phyloP scores from a whole-genome alignment of 225 moss, liverwort and hornwort genomes.

The Rhytidiadelphus loreus region DNA sequence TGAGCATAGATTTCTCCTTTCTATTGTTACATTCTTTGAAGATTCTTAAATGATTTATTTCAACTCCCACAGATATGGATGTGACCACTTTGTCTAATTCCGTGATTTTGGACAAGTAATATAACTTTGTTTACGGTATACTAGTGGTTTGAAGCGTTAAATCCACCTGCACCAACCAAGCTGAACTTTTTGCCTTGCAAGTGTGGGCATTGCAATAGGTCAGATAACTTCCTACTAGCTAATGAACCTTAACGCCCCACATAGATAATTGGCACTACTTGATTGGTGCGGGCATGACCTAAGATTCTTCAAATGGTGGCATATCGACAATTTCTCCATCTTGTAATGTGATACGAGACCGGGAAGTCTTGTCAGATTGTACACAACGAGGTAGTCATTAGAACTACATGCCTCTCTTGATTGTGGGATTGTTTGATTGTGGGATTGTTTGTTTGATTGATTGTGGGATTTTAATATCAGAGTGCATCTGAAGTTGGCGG shows the following conservation, averaged over 20 bases:
- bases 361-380: neutral
- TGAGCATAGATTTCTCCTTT: neutral
- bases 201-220: neutral
- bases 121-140: neutral
- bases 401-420: neutral
- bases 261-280: neutral
- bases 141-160: neutral
- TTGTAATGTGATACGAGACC: neutral
- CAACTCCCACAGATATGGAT: neutral
- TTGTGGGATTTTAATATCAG: slow-evolving; percentile 25
- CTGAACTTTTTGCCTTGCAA: neutral
- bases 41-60: neutral
- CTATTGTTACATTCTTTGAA: neutral
- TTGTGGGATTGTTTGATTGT: neutral
- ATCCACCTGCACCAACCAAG: neutral
- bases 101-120: neutral
- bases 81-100: neutral
- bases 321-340: neutral
- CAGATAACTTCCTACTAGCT: neutral
- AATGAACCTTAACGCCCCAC: neutral
- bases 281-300: neutral
- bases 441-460: neutral
- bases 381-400: neutral
- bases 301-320: neutral
- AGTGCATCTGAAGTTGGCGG: slow-evolving; percentile 27